phyloP scores from a whole-genome alignment of 345 rosid species.

The Xanthoceras sorbifolium region DNA sequence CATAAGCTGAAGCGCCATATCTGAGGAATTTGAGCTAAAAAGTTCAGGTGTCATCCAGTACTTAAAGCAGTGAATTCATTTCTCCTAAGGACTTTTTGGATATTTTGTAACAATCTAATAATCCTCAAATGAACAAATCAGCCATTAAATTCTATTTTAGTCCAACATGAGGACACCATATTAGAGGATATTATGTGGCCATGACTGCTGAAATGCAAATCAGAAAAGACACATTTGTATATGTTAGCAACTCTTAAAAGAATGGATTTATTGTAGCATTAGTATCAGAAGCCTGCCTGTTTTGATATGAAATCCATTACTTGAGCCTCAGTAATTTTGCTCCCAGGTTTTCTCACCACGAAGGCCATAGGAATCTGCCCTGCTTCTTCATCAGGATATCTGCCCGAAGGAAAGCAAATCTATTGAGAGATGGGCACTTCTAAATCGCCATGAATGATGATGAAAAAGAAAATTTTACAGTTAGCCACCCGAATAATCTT shows the following conservation, averaged over 20 bases:
- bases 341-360: conserved; percentile 79
- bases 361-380: conserved; percentile 93
- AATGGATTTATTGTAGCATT: background rate
- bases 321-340: conserved; percentile 54
- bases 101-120: background rate
- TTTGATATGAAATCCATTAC: conserved; percentile 66
- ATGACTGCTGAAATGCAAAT: background rate
- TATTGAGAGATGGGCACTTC: background rate
- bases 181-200: background rate
- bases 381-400: conserved; percentile 93
- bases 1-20: too few relatives aligned
- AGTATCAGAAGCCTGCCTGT: conserved; percentile 45
- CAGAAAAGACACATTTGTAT: background rate
- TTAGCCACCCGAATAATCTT: too few relatives aligned
- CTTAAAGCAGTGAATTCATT: background rate
- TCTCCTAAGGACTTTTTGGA: background rate
- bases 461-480: background rate
- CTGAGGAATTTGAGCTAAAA: background rate
- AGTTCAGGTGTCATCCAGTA: background rate
- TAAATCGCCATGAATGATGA: background rate
- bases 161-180: background rate
- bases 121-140: background rate
- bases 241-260: background rate
- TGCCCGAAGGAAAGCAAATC: conserved; percentile 21
- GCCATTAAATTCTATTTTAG: background rate